Evolutionary conservation across 208 protist species (phyloP).

Genomic region (Acanthamoeba lenticulata): DNA sequence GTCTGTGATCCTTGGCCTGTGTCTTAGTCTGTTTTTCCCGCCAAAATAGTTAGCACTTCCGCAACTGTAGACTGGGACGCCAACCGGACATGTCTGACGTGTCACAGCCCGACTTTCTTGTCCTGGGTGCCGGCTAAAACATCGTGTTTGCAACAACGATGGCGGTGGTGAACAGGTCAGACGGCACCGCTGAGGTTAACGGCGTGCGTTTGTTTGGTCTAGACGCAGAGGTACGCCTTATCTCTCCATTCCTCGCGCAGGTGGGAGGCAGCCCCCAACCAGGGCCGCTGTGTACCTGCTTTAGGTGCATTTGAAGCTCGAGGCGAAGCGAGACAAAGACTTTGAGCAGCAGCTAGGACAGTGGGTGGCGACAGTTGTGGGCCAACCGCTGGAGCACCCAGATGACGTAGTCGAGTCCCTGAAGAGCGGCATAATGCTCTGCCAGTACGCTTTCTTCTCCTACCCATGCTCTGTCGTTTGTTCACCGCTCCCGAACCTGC

Average conservation of each 20-base stretch:
- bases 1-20: neutral
- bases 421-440: conserved; percentile 74
- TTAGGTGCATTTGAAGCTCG: conserved; percentile 68
- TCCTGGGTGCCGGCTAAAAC: neutral
- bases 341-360: conserved; percentile 10
- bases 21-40: neutral
- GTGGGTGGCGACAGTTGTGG: conserved; percentile 71
- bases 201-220: conserved; percentile 72
- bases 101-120: too few relatives aligned
- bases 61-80: neutral
- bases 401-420: conserved; percentile 73
- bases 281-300: neutral
- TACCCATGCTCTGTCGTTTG: neutral
- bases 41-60: neutral
- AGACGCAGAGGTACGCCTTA: conserved; percentile 58
- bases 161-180: neutral
- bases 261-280: neutral
- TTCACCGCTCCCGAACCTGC: neutral
- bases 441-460: conserved; percentile 34
- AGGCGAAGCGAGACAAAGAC: conserved; percentile 67
- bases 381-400: conserved; percentile 15
- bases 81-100: too few relatives aligned
- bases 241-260: neutral
- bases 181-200: conserved; percentile 52
- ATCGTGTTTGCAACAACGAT: neutral